phyloP scores from a whole-genome alignment of 768 basidiomycete species.

The Tephrocybe sp. region DNA sequence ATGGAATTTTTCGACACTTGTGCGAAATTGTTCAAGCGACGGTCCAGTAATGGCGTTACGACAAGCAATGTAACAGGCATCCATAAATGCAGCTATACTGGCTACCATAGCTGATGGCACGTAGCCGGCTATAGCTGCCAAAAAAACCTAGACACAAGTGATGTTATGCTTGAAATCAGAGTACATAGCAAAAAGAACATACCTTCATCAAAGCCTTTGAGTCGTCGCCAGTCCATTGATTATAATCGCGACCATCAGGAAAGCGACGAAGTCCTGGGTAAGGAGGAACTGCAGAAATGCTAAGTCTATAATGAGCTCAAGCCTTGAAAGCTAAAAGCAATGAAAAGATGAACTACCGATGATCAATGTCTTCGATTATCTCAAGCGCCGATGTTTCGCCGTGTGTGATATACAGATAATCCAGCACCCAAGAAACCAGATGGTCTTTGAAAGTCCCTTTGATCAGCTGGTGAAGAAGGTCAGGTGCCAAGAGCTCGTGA shows the following conservation, averaged over 20 bases:
- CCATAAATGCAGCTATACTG: constrained; percentile 15
- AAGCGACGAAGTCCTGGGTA: constrained; percentile 24
- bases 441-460: constrained; percentile 32
- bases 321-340: not conserved
- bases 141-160: constrained; percentile 12
- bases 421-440: constrained; percentile 25
- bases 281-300: constrained; percentile 22
- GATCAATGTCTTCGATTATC: constrained; percentile 29
- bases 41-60: constrained; percentile 19
- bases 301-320: not conserved
- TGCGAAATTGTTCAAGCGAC: constrained; percentile 18
- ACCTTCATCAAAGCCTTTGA: constrained; percentile 35
- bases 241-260: constrained; percentile 21
- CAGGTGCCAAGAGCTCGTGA: constrained; percentile 26
- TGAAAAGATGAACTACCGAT: constrained; percentile 13
- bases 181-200: not conserved
- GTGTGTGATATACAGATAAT: constrained; percentile 21
- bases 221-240: constrained; percentile 30
- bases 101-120: constrained; percentile 14
- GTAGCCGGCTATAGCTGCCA: constrained; percentile 19
- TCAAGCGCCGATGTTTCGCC: constrained; percentile 9
- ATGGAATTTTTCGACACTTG: constrained; percentile 4
- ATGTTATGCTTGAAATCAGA: not conserved
- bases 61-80: constrained; percentile 22
- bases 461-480: constrained; percentile 31